phyloP scores from a whole-genome alignment of 164 flowering plant species.

The Magnolia sinica region DNA sequence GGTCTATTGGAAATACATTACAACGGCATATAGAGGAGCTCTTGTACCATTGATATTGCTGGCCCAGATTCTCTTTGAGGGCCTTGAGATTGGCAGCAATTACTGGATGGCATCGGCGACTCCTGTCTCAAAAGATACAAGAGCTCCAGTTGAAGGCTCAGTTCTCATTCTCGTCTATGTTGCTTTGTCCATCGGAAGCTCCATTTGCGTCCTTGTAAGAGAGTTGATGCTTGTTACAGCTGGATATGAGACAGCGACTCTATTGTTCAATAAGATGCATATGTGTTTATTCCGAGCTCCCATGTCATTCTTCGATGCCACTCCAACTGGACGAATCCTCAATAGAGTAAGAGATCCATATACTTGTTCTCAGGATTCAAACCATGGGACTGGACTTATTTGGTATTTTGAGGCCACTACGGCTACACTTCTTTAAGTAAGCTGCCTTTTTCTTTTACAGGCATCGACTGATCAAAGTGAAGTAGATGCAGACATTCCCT shows the following conservation, averaged over 20 bases:
- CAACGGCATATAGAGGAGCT: slow-evolving; percentile 69
- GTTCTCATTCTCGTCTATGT: slow-evolving; percentile 63
- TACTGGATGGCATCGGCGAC: slow-evolving; percentile 97
- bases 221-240: slow-evolving; percentile 49
- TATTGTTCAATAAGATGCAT: slow-evolving; percentile 82
- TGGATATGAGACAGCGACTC: slow-evolving; percentile 65
- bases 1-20: slow-evolving; percentile 68
- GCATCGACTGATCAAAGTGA: slow-evolving; percentile 93
- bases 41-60: slow-evolving; percentile 68
- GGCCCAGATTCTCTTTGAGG: slow-evolving; percentile 52
- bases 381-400: background rate
- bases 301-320: slow-evolving; percentile 94
- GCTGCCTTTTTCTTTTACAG: slow-evolving; percentile 28
- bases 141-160: slow-evolving; percentile 37
- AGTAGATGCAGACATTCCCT: slow-evolving; percentile 55
- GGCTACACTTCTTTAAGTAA: background rate
- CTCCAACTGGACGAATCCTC: slow-evolving; percentile 86
- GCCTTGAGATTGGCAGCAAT: slow-evolving; percentile 83
- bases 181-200: slow-evolving; percentile 61
- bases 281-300: slow-evolving; percentile 78
- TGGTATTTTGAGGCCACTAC: background rate
- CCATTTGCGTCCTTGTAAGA: slow-evolving; percentile 56
- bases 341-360: slow-evolving; percentile 53
- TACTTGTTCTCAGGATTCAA: background rate
- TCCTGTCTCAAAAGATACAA: slow-evolving; percentile 56